Base-by-base conservation (phyloP, 2,329 filamentous ascomycete genomes). In the Fusarium tanahbumbuense region DNA sequence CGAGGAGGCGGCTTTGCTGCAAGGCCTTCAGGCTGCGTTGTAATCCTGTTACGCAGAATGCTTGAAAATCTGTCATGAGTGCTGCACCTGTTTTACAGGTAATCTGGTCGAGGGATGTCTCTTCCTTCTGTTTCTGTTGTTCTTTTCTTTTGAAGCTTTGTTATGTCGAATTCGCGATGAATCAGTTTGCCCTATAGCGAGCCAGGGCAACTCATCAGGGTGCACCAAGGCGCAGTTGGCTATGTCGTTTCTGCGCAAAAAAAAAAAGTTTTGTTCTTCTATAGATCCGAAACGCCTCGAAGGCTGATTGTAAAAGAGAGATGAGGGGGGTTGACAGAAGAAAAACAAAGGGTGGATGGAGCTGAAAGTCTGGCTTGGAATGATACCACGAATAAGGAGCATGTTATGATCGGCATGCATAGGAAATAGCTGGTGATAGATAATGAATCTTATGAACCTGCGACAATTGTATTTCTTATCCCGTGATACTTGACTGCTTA, bases 11-110 rank as follows among this genome's bases (percentile, higher is more conserved):
- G 78, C 78, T 23, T 68, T 80, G 18, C 57, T 80, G 9, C 77
- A 80, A 58, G 77, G 78, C 8, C 74, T 80, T 2, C 79, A 80
- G 54, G 78, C 77, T 11, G 79, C 75, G 8, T 23, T 73, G 50
- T 75, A 55, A 67, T 56, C 45, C 44, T 13, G 63, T 54, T 57
- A 13, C 41, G 53, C 49, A 42, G 40, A 4, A 42, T 49, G 47
- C 16, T 40, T 22, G 42, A 52, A 48, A 34, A 49, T 34, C 47
- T 32, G 44, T 25, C 27, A 22, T 28, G 25, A 20, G 30, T n/a
- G 45, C n/a, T 56, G 23, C 18, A 20, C 34, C 16, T 22, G 25
- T 13, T 40, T 25, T 53, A 16, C 27, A n/a, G n/a, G 27, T 41
- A 41, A 23, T 52, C 32, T 32, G 28, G 47, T 58, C 54, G 64